Evolutionary conservation across 805 yeast genomes (phyloP), one percentile per base, ranked within the genome.

Genomic region (Yamadazyma takamatsuzukensis): DNA sequence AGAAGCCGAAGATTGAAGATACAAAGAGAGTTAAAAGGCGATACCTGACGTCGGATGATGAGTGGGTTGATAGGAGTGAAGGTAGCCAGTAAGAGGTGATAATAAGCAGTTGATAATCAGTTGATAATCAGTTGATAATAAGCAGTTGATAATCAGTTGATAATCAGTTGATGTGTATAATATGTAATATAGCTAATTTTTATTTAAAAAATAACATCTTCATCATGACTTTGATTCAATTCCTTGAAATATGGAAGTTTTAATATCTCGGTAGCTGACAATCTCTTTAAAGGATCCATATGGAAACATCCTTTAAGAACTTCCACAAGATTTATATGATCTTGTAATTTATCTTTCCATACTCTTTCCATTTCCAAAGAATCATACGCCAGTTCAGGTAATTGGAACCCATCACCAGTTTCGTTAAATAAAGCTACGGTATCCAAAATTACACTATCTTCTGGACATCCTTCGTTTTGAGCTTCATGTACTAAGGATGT

Each of bases 361-460:
- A 46, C 45, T 21, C 25, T 26, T 10, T 41, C 49, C 9, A 38
- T 47, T 5, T 30, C 33, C 13, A 34, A 22, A 18, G 30, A 21
- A 6, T 34, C 30, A n/a, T n/a, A n/a, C n/a, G n/a, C n/a, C 7
- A 14, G 18, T 5, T 24, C 18, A 3, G 68, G 64, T 35, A 49
- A 53, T 4, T 46, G 40, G 22, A 64, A 53, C 21, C 41, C 44
- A 32, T 53, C 59, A 1, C 71, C 74, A 32, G 54, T 55, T 21
- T 56, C 61, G 40, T 69, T 72, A 29, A 76, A 55, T 27, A 74
- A 74, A 23, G 61, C 59, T 27, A 80, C 56, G 0, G 85, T 70
- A 44, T 83, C 89, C 56, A 69, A 68, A 1, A 81, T 78, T n/a
- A 83, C 82, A 30, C 87, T 78, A 49, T 81, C 86, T 2, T 63